Conservation (phyloP, 768 basidiomycete genomes). For the Kwoniella mangroviensis region DNA sequence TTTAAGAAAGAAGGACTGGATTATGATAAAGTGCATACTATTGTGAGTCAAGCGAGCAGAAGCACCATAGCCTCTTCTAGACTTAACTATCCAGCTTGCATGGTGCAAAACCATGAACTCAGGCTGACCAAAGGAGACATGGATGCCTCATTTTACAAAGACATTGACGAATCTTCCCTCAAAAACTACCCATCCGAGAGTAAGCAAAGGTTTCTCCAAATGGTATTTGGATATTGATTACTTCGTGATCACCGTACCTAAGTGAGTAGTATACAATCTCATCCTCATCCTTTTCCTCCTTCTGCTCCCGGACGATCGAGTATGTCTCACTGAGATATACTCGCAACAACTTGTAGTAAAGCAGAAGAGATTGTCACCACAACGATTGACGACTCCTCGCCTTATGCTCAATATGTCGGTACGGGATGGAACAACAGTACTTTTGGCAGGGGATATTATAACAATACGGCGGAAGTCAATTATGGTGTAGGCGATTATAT, state of each 20-base stretch:
- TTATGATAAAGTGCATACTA: constrained; percentile 25
- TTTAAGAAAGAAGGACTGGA: constrained; percentile 16
- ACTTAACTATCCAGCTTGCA: too few species aligned
- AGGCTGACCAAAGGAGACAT: too few species aligned
- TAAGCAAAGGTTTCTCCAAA: constrained; percentile 8
- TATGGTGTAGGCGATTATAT: constrained; percentile 14
- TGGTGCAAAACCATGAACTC: too few species aligned
- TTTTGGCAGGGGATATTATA: constrained; percentile 15
- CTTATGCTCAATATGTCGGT: constrained; percentile 21
- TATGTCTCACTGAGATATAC: too few species aligned
- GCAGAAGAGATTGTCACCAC: constrained; percentile 11
- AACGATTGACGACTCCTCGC: constrained; percentile 32
- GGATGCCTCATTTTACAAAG: too few species aligned
- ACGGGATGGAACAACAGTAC: background rate
- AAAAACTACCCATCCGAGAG: constrained; percentile 17
- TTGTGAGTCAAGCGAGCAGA: too few species aligned
- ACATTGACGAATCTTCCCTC: constrained; percentile 9
- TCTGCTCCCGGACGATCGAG: too few species aligned
- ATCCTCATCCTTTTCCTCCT: too few species aligned
- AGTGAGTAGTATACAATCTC: constrained; percentile 19
- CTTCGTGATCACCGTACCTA: constrained; percentile 24
- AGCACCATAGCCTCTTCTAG: too few species aligned
- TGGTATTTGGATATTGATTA: constrained; percentile 44
- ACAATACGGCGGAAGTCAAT: constrained; percentile 24
- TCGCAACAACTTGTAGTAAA: too few species aligned